phyloP scores from a whole-genome alignment of 1,284 basidiomycete species.

The Gymnopus androsaceus region DNA sequence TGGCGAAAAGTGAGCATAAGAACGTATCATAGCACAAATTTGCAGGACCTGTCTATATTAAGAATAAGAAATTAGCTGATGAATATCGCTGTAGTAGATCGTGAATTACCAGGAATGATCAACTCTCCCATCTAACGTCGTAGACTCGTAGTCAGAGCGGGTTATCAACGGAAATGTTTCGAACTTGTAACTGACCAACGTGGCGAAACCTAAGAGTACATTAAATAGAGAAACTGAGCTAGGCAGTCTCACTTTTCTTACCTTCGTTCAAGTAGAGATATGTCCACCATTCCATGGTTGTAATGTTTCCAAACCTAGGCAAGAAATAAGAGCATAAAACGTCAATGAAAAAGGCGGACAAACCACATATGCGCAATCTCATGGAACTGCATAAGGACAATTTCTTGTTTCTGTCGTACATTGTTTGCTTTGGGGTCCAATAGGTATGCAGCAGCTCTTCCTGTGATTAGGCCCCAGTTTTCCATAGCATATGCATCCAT shows the following conservation, averaged over 20 bases:
- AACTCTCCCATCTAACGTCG: conserved; percentile 81
- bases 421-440: conserved; percentile 81
- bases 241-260: conserved; percentile 22
- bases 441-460: conserved; percentile 82
- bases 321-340: not conserved
- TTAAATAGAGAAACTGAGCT: conserved; percentile 6
- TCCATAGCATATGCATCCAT: conserved; percentile 96
- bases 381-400: conserved; percentile 81
- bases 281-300: conserved; percentile 95
- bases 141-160: not conserved
- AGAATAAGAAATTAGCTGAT: no score
- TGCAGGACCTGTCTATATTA: conserved; percentile 46
- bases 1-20: not conserved
- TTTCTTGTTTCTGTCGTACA: conserved; percentile 75
- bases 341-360: conserved; percentile 26
- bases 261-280: conserved; percentile 86
- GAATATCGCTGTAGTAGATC: no score
- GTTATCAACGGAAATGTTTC: not conserved
- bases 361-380: conserved; percentile 87
- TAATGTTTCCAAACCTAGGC: conserved; percentile 84
- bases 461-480: conserved; percentile 95
- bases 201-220: conserved; percentile 78
- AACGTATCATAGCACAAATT: conserved; percentile 19
- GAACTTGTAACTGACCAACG: conserved; percentile 61
- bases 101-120: conserved; percentile 77